Percentiles rank a stretch among this genome's conserved stretches.
Evolutionary conservation across 495 filamentous ascomycete genomes (phyloP).

Genomic region (Hypoxylon perforatum): DNA sequence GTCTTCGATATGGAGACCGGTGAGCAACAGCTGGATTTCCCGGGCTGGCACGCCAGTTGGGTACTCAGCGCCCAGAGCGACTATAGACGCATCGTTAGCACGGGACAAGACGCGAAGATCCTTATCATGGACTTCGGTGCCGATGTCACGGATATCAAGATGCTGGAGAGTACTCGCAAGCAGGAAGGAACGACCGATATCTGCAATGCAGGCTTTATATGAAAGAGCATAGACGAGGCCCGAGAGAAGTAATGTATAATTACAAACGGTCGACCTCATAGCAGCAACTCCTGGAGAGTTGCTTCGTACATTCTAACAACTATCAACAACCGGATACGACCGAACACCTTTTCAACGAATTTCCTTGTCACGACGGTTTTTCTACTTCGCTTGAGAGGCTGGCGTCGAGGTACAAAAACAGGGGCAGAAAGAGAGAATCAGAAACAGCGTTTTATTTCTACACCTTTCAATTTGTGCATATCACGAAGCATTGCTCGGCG

Average conservation of each 20-base stretch:
- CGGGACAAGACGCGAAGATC: slow-evolving; percentile 90
- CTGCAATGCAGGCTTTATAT: slow-evolving; percentile 45
- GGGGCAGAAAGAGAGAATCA: background rate
- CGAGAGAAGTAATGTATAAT: slow-evolving; percentile 25
- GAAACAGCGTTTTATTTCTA: slow-evolving; percentile 15
- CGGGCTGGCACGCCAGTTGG: slow-evolving; percentile 94
- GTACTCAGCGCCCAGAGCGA: slow-evolving; percentile 95
- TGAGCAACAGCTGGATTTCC: slow-evolving; percentile 76
- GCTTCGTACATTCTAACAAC: background rate
- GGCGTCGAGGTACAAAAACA: slow-evolving; percentile 15
- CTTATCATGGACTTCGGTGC: slow-evolving; percentile 90
- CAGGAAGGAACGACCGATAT: slow-evolving; percentile 39
- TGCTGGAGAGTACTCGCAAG: slow-evolving; percentile 58
- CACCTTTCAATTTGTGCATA: slow-evolving; percentile 23
- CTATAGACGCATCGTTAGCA: slow-evolving; percentile 90
- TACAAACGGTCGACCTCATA: slow-evolving; percentile 11
- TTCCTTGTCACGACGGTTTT: slow-evolving; percentile 29
- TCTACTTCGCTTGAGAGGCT: background rate
- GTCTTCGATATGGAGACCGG: slow-evolving; percentile 87
- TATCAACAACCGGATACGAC: background rate
- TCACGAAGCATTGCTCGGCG: slow-evolving; percentile 40
- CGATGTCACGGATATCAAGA: slow-evolving; percentile 63
- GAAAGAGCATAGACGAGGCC: slow-evolving; percentile 3
- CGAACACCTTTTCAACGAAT: slow-evolving; percentile 24
- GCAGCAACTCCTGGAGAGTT: background rate